A percentile compares a stretch with the other conserved stretches of the same genome.
Evolutionary conservation across 2,329 filamentous ascomycete species (phyloP).

Genomic region (Colletotrichum sp.): DNA sequence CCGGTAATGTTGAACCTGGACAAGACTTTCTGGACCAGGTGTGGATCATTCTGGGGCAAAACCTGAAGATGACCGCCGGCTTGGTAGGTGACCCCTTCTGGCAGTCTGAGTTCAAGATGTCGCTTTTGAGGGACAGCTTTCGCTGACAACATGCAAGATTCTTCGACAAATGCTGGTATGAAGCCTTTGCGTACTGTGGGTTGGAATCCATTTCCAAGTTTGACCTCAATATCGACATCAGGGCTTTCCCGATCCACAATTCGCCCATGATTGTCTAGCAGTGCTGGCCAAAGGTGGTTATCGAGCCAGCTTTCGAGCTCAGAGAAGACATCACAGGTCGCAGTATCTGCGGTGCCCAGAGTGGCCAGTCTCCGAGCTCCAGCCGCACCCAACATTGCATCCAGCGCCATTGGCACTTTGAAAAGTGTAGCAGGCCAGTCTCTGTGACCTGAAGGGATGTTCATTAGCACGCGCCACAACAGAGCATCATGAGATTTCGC

Average conservation of each 20-base stretch:
- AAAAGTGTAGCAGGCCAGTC: conserved; percentile 67
- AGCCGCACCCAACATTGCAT: neutral
- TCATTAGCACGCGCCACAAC: neutral
- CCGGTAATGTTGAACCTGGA: neutral
- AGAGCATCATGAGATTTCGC: rapidly evolving
- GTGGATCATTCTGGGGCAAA: neutral
- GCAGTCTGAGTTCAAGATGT: neutral
- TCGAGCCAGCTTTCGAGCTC: conserved; percentile 73
- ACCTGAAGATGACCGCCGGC: neutral
- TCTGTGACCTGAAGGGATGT: neutral
- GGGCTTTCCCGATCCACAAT: too few species aligned
- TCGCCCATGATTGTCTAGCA: conserved; percentile 37
- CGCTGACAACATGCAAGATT: conserved; percentile 51
- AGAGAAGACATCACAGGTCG: conserved; percentile 69
- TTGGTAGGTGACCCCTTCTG: neutral
- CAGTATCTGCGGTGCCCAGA: conserved; percentile 61
- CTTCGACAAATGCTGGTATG: conserved; percentile 60
- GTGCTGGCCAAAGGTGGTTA: conserved; percentile 50
- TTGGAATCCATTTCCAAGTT: conserved; percentile 56
- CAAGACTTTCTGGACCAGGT: neutral
- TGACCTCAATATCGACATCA: conserved; percentile 32
- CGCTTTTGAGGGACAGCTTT: neutral
- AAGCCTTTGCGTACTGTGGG: conserved; percentile 60
- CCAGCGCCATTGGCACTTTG: conserved; percentile 52
- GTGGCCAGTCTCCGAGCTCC: conserved; percentile 38